Evolutionary conservation across 2,329 filamentous ascomycete species (phyloP), one percentile per base, ranked within the genome.

Genomic region (Botrytis cinerea): DNA sequence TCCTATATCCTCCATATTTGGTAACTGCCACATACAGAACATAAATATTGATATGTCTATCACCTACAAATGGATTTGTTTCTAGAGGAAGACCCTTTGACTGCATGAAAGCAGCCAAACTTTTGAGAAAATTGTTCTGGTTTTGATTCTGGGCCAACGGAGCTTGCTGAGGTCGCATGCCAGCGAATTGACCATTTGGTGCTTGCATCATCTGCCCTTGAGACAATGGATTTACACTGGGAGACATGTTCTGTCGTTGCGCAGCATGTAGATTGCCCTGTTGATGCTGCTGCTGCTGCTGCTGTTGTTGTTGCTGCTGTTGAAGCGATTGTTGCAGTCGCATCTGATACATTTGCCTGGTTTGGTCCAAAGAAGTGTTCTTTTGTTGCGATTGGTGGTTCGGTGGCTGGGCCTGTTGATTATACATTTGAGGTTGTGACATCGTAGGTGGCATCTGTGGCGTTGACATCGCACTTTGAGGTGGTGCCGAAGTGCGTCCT

Each of bases 331-430:
- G 89, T 79, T 97, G 93, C 70, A 97, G 83, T 75, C 93, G 92
- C 89, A 97, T 92, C 78, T 97, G 93, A 79, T 97, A 95, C 67
- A 91, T 84, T 73, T 89, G 87, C 79, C 94, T 92, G 76, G 94
- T 90, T 79, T 93, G 91, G 59, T 93, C 91, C 75, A 92, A 87
- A 63, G 85, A 86, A 78, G 54, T 16, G 10, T 88, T 85, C 46
- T 67, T 73, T 32, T 72, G 76, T 72, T 86, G 87, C 70, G 83
- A 84, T 73, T 83, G 82, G 68, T 82, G 82, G 72, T 81, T 80
- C 75, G 82, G 82, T 73, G 79, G 82, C 46, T 77, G 79, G 16
- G 73, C 62, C 54, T 73, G 75, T 66, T 78, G 77, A 18, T 67
- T 72, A 61, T 76, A 79, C 73, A 79, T 77, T 51, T 83, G 83